A percentile compares a stretch with the other conserved stretches of the same genome.
Evolutionary conservation across 2,329 filamentous ascomycete species (phyloP).

Genomic region (Camillea tinctor): DNA sequence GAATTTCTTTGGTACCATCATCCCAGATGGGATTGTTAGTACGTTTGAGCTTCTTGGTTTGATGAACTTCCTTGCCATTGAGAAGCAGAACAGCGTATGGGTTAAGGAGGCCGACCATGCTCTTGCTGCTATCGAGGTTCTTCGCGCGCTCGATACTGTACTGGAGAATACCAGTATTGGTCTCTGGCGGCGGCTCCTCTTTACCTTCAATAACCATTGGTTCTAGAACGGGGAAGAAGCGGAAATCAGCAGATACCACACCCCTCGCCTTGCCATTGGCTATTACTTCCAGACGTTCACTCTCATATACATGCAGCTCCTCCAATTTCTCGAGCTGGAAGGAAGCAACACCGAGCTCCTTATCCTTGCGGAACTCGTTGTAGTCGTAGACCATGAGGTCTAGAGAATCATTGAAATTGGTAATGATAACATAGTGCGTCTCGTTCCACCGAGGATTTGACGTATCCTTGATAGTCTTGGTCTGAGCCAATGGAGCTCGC

Average conservation of each 20-base stretch:
- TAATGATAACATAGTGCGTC: constrained; percentile 92
- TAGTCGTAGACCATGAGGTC: constrained; percentile 86
- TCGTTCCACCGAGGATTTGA: constrained; percentile 92
- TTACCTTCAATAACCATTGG: constrained; percentile 73
- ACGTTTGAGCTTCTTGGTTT: constrained; percentile 89
- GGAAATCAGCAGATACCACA: constrained; percentile 75
- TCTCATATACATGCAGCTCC: constrained; percentile 74
- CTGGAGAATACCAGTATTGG: constrained; percentile 88
- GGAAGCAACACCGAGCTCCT: constrained; percentile 83
- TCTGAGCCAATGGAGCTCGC: constrained; percentile 77
- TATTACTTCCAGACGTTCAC: constrained; percentile 79
- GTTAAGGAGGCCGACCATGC: constrained; percentile 84
- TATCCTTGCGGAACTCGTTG: constrained; percentile 96
- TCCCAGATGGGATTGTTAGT: constrained; percentile 98
- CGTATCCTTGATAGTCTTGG: constrained; percentile 83
- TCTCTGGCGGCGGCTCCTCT: constrained; percentile 76
- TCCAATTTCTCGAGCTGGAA: constrained; percentile 84
- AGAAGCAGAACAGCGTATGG: constrained; percentile 86
- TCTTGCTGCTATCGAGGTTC: constrained; percentile 90
- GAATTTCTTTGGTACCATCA: constrained; percentile 86
- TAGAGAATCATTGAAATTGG: constrained; percentile 82
- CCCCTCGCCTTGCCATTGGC: constrained; percentile 83
- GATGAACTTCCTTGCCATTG: constrained; percentile 88
- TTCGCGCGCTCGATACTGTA: constrained; percentile 96
- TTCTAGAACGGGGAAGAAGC: constrained; percentile 92